Evolutionary conservation across 371 early-diverging fungal species (phyloP).

Genomic region (Scutellospora calospora): DNA sequence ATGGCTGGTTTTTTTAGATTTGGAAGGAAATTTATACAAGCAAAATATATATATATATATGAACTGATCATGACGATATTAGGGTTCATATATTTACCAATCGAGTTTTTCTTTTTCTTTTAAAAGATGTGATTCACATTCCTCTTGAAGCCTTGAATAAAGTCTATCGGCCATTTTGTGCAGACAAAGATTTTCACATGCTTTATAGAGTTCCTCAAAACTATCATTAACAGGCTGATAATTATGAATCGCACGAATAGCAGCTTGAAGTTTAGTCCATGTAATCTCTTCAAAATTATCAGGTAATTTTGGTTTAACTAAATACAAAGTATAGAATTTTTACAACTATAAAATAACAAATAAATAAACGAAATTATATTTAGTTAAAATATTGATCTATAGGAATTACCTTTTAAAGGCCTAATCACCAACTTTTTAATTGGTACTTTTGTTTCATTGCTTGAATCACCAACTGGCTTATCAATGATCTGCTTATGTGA

Average conservation of each 20-base stretch:
- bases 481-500: slow-evolving; percentile 1
- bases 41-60: not conserved
- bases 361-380: not conserved
- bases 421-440: slow-evolving; percentile 68
- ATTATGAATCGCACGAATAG: slow-evolving; percentile 80
- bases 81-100: slow-evolving; percentile 44
- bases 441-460: slow-evolving; percentile 4
- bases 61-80: not conserved
- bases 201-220: slow-evolving; percentile 86
- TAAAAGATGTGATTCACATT: slow-evolving; percentile 62
- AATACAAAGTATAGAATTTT: not conserved
- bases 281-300: slow-evolving; percentile 71
- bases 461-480: not conserved
- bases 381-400: not conserved
- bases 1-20: too few relatives aligned
- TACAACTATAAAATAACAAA: not conserved
- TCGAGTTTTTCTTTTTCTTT: slow-evolving; percentile 48
- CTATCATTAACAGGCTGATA: slow-evolving; percentile 69
- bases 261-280: slow-evolving; percentile 70
- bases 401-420: slow-evolving; percentile 65
- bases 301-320: slow-evolving; percentile 74
- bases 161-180: slow-evolving; percentile 73
- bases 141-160: slow-evolving; percentile 67
- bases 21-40: not conserved
- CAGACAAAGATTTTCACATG: slow-evolving; percentile 83